phyloP scores from a whole-genome alignment of 169 alveolate genomes.

The Toxoplasma gondii region DNA sequence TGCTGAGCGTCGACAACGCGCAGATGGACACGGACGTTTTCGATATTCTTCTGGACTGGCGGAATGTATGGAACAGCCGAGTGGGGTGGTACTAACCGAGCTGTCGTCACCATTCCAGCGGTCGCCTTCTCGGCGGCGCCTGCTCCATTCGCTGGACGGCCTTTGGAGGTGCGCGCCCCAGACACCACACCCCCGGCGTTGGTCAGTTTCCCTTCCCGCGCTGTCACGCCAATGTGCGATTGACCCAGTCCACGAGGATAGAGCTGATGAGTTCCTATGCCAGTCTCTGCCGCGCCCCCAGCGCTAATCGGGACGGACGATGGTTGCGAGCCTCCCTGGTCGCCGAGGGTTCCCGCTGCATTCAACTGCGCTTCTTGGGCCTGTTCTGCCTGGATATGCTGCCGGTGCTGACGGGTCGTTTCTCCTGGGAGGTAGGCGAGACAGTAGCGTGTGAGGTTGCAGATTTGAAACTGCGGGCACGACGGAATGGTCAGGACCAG shows the following conservation, averaged over 20 bases:
- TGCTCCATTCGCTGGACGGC: neutral
- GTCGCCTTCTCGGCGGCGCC: neutral
- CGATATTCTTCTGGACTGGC: constrained; percentile 58
- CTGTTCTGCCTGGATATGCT: constrained; percentile 17
- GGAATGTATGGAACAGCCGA: constrained; percentile 58
- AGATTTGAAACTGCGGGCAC: constrained; percentile 81
- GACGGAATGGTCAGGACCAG: constrained; percentile 79
- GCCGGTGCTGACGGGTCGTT: constrained; percentile 30
- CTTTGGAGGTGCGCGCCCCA: neutral
- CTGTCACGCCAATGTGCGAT: neutral
- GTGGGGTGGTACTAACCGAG: constrained; percentile 50
- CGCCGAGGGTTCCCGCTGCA: neutral
- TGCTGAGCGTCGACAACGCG: constrained; percentile 59
- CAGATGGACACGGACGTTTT: constrained; percentile 48
- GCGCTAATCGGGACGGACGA: neutral
- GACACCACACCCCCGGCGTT: neutral
- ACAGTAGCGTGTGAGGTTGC: constrained; percentile 78
- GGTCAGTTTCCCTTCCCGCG: neutral
- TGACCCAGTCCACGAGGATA: neutral
- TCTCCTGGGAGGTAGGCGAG: constrained; percentile 77
- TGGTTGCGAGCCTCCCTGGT: neutral
- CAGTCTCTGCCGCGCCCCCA: constrained; percentile 1
- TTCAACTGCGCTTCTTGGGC: neutral
- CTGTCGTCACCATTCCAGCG: neutral
- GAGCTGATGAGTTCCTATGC: neutral